Conservation (phyloP, 257 asterid species). For the Voacanga thouarsii region DNA sequence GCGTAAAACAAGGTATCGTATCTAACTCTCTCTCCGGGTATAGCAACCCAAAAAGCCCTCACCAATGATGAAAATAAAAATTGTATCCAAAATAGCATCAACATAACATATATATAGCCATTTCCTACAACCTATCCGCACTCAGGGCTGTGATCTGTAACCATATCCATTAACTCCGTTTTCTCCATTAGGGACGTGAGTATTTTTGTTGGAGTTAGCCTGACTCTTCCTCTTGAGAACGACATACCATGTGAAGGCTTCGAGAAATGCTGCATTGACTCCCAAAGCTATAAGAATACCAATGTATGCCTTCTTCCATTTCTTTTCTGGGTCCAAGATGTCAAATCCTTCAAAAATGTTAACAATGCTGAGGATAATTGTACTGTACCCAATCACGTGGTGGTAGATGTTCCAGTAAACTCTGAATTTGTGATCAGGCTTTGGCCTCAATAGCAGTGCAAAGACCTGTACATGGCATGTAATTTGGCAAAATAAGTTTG, state of each 20-base stretch:
- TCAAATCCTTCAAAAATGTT: conserved; percentile 78
- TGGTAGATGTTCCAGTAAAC: conserved; percentile 83
- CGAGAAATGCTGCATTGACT: conserved; percentile 38
- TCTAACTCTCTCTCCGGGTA: not conserved
- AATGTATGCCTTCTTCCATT: conserved; percentile 60
- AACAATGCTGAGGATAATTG: conserved; percentile 48
- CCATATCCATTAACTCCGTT: not conserved
- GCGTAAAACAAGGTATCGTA: not conserved
- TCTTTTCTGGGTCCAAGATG: conserved; percentile 51
- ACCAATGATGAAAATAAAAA: not conserved
- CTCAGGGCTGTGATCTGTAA: not conserved
- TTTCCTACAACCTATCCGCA: not conserved
- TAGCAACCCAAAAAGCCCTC: not conserved
- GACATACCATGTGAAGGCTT: conserved; percentile 64
- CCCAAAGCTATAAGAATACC: conserved; percentile 56
- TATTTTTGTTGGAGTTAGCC: not conserved
- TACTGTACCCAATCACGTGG: conserved; percentile 49
- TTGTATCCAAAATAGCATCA: not conserved
- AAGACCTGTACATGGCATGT: conserved; percentile 28
- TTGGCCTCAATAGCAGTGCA: conserved; percentile 74
- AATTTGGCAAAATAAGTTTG: not conserved
- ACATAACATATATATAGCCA: no score
- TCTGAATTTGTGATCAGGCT: conserved; percentile 77
- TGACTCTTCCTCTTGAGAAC: conserved; percentile 45
- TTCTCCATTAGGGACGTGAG: not conserved